Evolutionary conservation across 129 eudicot species (phyloP).

Genomic region (carrot (Daucus carota)): DH1_v3.0 NC_030388.2:29931001-29931500

Average conservation of each 20-base stretch:
- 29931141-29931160: neutral
- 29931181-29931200: neutral
- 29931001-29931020: constrained; percentile 95
- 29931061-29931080: constrained; percentile 89
- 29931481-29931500: neutral
- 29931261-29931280: neutral
- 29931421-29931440: neutral
- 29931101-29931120: constrained; percentile 92
- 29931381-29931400: neutral
- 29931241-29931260: neutral
- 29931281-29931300: neutral
- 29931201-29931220: neutral
- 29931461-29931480: neutral
- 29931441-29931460: neutral
- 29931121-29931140: constrained; percentile 2
- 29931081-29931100: constrained; percentile 73
- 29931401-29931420: neutral
- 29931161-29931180: neutral
- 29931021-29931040: constrained; percentile 73
- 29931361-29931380: too few relatives aligned
- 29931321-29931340: neutral
- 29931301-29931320: neutral
- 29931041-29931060: constrained; percentile 72
- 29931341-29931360: neutral
- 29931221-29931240: neutral